Percentiles rank a stretch among this genome's conserved stretches.
phyloP scores from a whole-genome alignment of 768 basidiomycete species.

The Mycena vulgaris region DNA sequence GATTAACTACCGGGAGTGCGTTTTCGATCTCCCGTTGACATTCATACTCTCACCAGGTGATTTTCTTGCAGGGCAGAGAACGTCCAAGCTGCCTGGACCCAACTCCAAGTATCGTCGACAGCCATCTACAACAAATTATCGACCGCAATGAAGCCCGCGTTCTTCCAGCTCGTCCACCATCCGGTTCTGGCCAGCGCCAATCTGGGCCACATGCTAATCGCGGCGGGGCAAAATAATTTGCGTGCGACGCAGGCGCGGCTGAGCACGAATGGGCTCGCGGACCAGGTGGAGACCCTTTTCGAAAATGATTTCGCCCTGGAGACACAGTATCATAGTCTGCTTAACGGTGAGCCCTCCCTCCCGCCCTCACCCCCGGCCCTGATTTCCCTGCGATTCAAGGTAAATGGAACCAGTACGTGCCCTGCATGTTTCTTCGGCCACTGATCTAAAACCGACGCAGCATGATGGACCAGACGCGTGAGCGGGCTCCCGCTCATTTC shows the following conservation, averaged over 20 bases:
- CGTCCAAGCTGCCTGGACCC: slow-evolving; percentile 66
- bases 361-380: neutral
- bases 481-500: slow-evolving; percentile 14
- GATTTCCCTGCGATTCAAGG: slow-evolving; percentile 46
- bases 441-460: slow-evolving; percentile 45
- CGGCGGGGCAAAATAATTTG: slow-evolving; percentile 73
- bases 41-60: neutral
- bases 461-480: slow-evolving; percentile 84
- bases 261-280: slow-evolving; percentile 72
- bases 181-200: slow-evolving; percentile 73
- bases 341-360: slow-evolving; percentile 58
- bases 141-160: slow-evolving; percentile 65
- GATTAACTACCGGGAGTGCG: slow-evolving; percentile 79
- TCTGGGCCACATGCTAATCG: slow-evolving; percentile 70
- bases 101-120: slow-evolving; percentile 64
- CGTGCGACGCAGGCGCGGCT: slow-evolving; percentile 75
- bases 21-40: slow-evolving; percentile 11
- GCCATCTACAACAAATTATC: slow-evolving; percentile 69
- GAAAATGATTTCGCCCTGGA: slow-evolving; percentile 75
- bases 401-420: slow-evolving; percentile 75
- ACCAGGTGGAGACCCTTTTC: slow-evolving; percentile 69
- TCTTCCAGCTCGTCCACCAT: slow-evolving; percentile 82
- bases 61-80: slow-evolving; percentile 65
- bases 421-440: neutral
- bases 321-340: slow-evolving; percentile 69